Conservation (phyloP, 768 basidiomycete species). For the Hygrocybe punicea region DNA sequence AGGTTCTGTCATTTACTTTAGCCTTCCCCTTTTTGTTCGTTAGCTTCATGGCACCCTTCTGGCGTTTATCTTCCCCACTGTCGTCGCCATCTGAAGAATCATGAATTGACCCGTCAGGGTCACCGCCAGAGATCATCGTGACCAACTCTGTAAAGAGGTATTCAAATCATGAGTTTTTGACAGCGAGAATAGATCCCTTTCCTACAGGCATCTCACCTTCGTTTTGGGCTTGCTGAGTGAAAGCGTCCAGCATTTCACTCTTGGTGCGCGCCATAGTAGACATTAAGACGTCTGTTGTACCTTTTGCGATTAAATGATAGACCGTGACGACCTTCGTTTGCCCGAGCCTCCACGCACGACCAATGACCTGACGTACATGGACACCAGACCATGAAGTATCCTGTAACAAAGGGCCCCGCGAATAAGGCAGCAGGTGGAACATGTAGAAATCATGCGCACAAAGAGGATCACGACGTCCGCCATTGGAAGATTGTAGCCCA, state of each 20-base stretch:
- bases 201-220: too few species aligned
- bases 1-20: too few species aligned
- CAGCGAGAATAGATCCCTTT: too few species aligned
- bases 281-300: constrained; percentile 2
- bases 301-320: constrained; percentile 2
- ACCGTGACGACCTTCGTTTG: constrained; percentile 6
- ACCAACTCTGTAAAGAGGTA: too few species aligned
- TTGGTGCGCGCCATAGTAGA: neutral
- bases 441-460: neutral
- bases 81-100: too few species aligned
- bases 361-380: neutral
- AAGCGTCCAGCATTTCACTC: neutral
- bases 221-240: too few species aligned
- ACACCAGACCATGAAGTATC: constrained; percentile 6
- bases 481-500: neutral
- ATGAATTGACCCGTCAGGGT: too few species aligned
- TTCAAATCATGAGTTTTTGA: too few species aligned
- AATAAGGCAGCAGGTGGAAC: neutral
- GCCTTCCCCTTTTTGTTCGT: too few species aligned
- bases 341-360: constrained; percentile 1
- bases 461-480: constrained; percentile 5
- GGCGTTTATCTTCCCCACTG: too few species aligned
- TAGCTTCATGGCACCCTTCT: too few species aligned
- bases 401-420: neutral
- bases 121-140: too few species aligned